These are phyloP conservation scores for Fraxinus sp. DNA, from an alignment of 305 asterid genomes.

Conservation along the genomic window DNA sequence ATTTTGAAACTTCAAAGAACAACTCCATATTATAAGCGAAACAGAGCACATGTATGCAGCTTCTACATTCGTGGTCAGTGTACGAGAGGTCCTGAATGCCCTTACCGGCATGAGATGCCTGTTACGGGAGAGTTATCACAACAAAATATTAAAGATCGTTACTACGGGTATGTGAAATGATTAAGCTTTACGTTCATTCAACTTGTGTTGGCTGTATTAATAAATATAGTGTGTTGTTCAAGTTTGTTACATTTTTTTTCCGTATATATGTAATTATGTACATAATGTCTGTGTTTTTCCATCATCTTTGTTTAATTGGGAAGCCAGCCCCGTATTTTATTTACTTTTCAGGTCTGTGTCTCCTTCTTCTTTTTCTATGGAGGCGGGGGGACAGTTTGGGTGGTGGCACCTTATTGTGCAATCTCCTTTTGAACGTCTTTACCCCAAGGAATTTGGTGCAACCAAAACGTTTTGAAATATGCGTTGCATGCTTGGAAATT, in stretches of 20 bases:
- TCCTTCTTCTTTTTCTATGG: neutral
- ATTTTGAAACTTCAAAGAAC: constrained; percentile 93
- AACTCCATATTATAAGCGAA: constrained; percentile 88
- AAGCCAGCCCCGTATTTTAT: neutral
- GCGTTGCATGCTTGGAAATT: neutral
- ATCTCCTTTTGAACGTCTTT: neutral
- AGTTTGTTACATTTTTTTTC: neutral
- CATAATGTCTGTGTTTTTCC: neutral
- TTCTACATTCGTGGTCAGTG: constrained; percentile 91
- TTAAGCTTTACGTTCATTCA: constrained; percentile 10
- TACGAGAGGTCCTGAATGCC: constrained; percentile 95
- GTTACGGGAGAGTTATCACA: constrained; percentile 91
- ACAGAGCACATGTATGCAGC: constrained; percentile 93
- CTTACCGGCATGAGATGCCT: constrained; percentile 96
- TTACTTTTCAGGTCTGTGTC: neutral
- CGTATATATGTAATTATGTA: neutral
- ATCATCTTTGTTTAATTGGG: neutral
- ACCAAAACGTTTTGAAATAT: neutral
- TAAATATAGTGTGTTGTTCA: neutral
- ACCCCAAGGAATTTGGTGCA: neutral
- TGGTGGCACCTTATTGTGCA: neutral
- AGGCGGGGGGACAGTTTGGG: neutral
- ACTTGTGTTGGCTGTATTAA: neutral
- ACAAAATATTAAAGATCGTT: constrained; percentile 91
- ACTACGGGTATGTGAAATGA: constrained; percentile 68